Evolutionary conservation across 768 basidiomycete species (phyloP), one percentile per base, ranked within the genome.

Genomic region (Aureoboletus auriporus): DNA sequence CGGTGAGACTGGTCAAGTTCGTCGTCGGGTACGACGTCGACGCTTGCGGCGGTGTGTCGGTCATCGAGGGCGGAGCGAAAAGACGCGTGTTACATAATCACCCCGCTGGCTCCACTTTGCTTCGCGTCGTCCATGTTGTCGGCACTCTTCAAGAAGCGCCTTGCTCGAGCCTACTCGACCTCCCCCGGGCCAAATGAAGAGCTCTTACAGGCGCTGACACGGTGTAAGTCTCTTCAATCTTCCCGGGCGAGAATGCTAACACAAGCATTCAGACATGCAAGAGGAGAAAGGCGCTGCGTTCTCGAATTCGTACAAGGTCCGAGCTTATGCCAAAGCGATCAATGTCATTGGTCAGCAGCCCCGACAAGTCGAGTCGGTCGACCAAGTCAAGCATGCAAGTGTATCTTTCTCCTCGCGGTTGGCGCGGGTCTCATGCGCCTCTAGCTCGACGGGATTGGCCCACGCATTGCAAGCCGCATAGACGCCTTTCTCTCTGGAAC

Each of bases 301-400:
- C 17, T 48, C 65, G n/a, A 81, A 79, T 50, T 50, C 51, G 5
- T 80, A 70, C 67, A 80, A 78, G 66, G 62, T 80, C 14, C 69
- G 71, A 45, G 76, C 79, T 17, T 81, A 76, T 53, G 63, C 65
- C 38, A 71, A 63, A 47, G 80, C 80, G 4, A 78, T 82, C 45
- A 64, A 61, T 8, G 65, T 63, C 28, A 68, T 82, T 38, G 53
- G 63, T 27, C 54, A 64, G 34, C 54, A 79, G 3, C 61, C 74
- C 14, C 60, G 69, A 47, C 75, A 75, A 42, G 69, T 81, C 44
- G 67, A 59, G 37, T 71, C 75, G 7, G 73, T 67, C 31, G 66
- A 66, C 31, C 75, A 80, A 46, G 68, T 74, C 16, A 40, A 28
- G 23, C 43, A 58, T 51, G 64, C 54, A 59, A 56, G 63, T 52